Conservation (phyloP, 495 filamentous ascomycete species). For the Symbiotaphrina buchneri region DNA sequence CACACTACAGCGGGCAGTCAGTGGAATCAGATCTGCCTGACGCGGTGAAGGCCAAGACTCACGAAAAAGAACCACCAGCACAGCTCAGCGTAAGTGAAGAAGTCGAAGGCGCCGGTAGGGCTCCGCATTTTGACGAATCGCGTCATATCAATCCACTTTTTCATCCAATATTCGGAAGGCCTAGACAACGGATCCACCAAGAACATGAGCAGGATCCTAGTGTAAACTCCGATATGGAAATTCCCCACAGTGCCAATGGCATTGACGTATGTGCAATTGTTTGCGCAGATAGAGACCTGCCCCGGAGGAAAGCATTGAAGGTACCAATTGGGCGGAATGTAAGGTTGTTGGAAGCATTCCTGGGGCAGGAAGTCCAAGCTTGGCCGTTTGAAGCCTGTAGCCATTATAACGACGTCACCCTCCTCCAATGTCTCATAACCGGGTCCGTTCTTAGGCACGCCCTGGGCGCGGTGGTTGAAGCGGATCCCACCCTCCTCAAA, state of each 20-base stretch:
- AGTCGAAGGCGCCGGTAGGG: constrained; percentile 56
- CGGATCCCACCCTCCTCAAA: constrained; percentile 39
- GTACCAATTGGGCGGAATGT: constrained; percentile 71
- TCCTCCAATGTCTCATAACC: constrained; percentile 36
- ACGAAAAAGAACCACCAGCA: constrained; percentile 71
- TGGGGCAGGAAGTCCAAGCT: constrained; percentile 49
- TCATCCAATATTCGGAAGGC: constrained; percentile 52
- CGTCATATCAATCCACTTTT: constrained; percentile 73
- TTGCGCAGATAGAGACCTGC: constrained; percentile 43
- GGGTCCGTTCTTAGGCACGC: constrained; percentile 50
- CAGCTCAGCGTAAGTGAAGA: constrained; percentile 73
- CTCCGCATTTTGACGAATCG: constrained; percentile 41
- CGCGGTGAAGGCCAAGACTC: too few relatives aligned
- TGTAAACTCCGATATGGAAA: constrained; percentile 81
- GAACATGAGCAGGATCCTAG: constrained; percentile 67
- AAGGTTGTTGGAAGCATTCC: constrained; percentile 44
- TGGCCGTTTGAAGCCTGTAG: constrained; percentile 60
- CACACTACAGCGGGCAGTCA: too few relatives aligned
- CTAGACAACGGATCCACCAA: constrained; percentile 54
- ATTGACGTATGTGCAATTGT: constrained; percentile 68
- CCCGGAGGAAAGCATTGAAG: constrained; percentile 56
- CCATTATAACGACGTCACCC: constrained; percentile 63
- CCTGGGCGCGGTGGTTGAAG: constrained; percentile 48
- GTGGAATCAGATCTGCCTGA: too few relatives aligned
- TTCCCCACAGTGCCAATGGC: constrained; percentile 68